phyloP scores from a whole-genome alignment of 78 protist genomes.

The Dictyostelium firmibasis region DNA sequence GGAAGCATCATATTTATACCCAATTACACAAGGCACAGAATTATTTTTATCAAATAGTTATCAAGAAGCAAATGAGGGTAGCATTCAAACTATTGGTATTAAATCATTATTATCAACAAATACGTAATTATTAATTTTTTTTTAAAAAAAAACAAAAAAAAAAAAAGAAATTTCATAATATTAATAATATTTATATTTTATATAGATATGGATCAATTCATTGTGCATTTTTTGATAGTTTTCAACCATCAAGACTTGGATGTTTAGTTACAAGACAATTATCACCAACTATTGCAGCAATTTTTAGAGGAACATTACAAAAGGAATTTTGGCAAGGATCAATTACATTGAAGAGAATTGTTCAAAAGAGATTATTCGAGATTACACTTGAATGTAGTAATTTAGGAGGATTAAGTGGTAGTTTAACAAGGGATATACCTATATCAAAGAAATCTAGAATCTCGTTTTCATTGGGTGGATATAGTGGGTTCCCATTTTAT shows the following conservation, averaged over 20 bases:
- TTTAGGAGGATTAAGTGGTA: neutral
- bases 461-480: neutral
- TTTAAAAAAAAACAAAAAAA: neutral
- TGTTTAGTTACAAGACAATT: neutral
- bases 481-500: neutral
- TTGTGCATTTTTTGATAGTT: neutral
- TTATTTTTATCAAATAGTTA: neutral
- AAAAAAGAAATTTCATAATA: neutral
- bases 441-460: slow-evolving; percentile 8
- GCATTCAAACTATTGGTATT: neutral
- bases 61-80: neutral
- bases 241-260: neutral
- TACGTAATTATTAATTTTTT: neutral
- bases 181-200: neutral
- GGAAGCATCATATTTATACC: neutral
- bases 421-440: slow-evolving; percentile 46
- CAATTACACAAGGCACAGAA: neutral
- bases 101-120: neutral
- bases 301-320: neutral
- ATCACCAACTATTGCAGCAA: neutral
- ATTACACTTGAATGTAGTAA: neutral
- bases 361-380: slow-evolving; percentile 42
- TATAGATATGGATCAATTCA: neutral
- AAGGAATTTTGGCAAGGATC: neutral
- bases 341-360: neutral